Evolutionary conservation across 164 flowering plant species (phyloP), one percentile per base, ranked within the genome.

Genomic region (Kalanchoe fedtschenkoi): DNA sequence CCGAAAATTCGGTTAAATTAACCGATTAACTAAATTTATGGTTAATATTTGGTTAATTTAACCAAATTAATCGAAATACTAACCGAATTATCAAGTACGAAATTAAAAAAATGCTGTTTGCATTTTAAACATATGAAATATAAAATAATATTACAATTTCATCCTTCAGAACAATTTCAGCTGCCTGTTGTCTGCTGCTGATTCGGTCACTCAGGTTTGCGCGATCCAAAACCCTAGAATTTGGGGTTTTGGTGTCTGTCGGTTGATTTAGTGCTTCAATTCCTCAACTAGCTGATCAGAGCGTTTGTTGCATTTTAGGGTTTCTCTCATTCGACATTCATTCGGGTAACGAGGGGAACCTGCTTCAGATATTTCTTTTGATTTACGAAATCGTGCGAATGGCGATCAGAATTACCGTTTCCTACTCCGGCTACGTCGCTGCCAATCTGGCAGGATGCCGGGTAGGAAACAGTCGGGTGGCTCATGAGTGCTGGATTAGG

Each of bases 381-480:
- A n/a, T n/a, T n/a, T n/a, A n/a, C n/a, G n/a, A n/a, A n/a, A n/a
- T n/a, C n/a, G n/a, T n/a, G n/a, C n/a, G n/a, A n/a, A n/a, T n/a
- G n/a, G n/a, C n/a, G n/a, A n/a, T n/a, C n/a, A 68, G 87, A 26
- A 67, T 75, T 56, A 84, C 97, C 51, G 63, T 79, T 51, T 47
- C 69, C 70, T 84, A 66, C 71, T 81, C 97, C 65, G 79, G 87
- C 75, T 77, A 82, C 68, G 72, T 83, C 6, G 88, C 84, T 43
- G 79, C 80, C 32, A 84, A 68, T 74, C 37, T 89, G 0, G 80
- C 78, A 67, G 74, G 78, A 5, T 1, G 22, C 19, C 76, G 81
- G 41, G 62, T 64, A 10, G 75, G 76, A 3, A 72, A 70, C 24
- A 70, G 66, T 66, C 77, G 86, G 2, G 24, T 71, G 38, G 30